Evolutionary conservation across 1,284 basidiomycete species (phyloP), one percentile per base, ranked within the genome.

Genomic region (Leccinum cinnamomeum): DNA sequence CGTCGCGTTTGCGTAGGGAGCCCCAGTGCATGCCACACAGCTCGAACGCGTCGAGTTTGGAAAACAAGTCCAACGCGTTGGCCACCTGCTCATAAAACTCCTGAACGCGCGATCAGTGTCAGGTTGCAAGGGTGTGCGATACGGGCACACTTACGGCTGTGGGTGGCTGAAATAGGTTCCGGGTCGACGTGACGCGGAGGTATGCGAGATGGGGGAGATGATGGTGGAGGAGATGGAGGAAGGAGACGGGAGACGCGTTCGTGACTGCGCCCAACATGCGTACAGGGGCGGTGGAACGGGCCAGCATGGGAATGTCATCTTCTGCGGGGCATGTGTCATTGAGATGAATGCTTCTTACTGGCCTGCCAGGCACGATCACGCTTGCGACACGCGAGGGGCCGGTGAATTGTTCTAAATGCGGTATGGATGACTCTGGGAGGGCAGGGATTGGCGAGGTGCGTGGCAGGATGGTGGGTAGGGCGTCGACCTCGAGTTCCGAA

Each of bases 11-110:
- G 54, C 73, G 77, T 18, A 77, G 76, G 4, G 82, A 81, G 37
- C 76, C 79, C 88, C 89, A 91, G 65, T 88, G 87, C 76, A 90
- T 84, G 39, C 90, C 89, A 53, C 82, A 87, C 39, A 91, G 81
- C 70, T 91, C 89, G 70, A 91, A 90, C 50, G 82, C 81, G 63
- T 80, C 75, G 30, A 91, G 79, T 57, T 81, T 74, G 20, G 82
- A 78, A 64, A 91, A 80, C 3, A 79, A 79, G n/a, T 80, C 77
- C 64, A 91, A 79, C 11, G 79, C 78, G 39, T 76, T 76, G 57
- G 87, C 82, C 55, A 89, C 82, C 65, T 86, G 80, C 57, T 83
- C 76, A 69, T 88, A 88, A 70, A 89, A 88, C 28, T 79, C 77
- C 89, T 90, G 66, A 39, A 57, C 41, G 35, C n/a, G 61, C 59